Base-by-base conservation (phyloP, 345 rosid genomes). In the Acer negundo region DNA sequence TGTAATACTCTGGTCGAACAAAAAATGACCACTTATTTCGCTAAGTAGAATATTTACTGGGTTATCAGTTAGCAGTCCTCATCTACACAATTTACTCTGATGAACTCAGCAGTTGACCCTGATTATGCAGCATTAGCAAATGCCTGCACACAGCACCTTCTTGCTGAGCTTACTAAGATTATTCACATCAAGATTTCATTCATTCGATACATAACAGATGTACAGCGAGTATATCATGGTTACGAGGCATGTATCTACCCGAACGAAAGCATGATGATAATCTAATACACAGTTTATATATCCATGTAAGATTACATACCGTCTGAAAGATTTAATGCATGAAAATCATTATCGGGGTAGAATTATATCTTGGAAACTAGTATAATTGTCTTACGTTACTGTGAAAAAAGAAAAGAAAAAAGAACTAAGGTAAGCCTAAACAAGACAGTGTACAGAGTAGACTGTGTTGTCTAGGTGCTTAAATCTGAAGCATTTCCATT, bases 71-170 rank as follows among this genome's bases (percentile, higher is more conserved):
- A 46, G 28, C 42, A 61, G 38, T 72, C 70, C 68, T 65, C 42
- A 24, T 46, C 49, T 46, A 46, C 13, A 10, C 49, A 2, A 46
- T 51, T 20, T 20, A 10, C 24, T 19, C 26, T 20, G 63, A 20
- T 10, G 63, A 59, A 59, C 63, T 59, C 63, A 59, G 63, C 63
- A 19, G 20, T 59, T 59, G 63, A 22, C 20, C 63, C 63, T 59
- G 74, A 28, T 42, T 79, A 73, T 67, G 46, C 72, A 59, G 69
- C 42, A 26, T 6, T 65, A 65, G 38, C 8, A 65, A 16, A 65
- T 65, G 69, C 46, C 67, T 24, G 38, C 42, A 26, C 69, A 35
- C 42, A 65, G 46, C 38, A 26, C 69, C 46, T 65, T 65, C 44
- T 65, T 65, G 40, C 69, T 65, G 42, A 23, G 31, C 44, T 65